These are phyloP conservation scores for Fusarium sp. DNA, from an alignment of 2,329 filamentous ascomycete species.

Conservation along the genomic window DNA sequence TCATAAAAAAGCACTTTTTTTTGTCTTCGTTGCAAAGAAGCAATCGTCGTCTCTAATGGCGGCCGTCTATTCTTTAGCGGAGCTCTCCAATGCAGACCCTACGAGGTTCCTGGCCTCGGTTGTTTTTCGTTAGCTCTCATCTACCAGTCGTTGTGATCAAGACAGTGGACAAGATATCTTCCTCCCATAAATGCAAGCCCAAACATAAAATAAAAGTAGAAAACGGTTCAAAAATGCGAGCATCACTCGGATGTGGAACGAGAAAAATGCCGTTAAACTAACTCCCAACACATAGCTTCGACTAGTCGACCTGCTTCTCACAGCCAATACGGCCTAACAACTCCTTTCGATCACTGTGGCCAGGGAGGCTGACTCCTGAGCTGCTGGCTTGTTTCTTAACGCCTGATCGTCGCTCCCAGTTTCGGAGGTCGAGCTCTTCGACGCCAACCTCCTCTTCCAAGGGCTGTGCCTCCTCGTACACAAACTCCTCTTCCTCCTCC, in stretches of 20 bases:
- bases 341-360: slow-evolving; percentile 81
- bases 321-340: slow-evolving; percentile 84
- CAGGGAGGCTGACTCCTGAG: slow-evolving; percentile 71
- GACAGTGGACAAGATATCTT: neutral
- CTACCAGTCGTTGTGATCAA: slow-evolving; percentile 16
- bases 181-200: slow-evolving; percentile 16
- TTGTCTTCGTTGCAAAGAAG: slow-evolving; percentile 33
- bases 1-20: slow-evolving; percentile 35
- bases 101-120: slow-evolving; percentile 28
- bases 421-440: slow-evolving; percentile 73
- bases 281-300: slow-evolving; percentile 26
- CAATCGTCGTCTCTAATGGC: slow-evolving; percentile 38
- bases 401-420: slow-evolving; percentile 66
- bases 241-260: slow-evolving; percentile 21
- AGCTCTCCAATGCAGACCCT: slow-evolving; percentile 17
- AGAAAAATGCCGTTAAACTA: slow-evolving; percentile 34
- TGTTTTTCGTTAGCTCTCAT: slow-evolving; percentile 8
- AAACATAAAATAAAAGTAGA: slow-evolving; percentile 19
- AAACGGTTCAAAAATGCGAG: slow-evolving; percentile 17
- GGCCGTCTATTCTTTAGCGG: slow-evolving; percentile 25
- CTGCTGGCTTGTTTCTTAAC: slow-evolving; percentile 63
- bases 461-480: slow-evolving; percentile 63
- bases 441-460: slow-evolving; percentile 81
- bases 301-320: slow-evolving; percentile 73
- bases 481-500: slow-evolving; percentile 63